Evolutionary conservation across 2,329 filamentous ascomycete genomes (phyloP).

Genomic region (Hymenotorrendiella dingleyae): DNA sequence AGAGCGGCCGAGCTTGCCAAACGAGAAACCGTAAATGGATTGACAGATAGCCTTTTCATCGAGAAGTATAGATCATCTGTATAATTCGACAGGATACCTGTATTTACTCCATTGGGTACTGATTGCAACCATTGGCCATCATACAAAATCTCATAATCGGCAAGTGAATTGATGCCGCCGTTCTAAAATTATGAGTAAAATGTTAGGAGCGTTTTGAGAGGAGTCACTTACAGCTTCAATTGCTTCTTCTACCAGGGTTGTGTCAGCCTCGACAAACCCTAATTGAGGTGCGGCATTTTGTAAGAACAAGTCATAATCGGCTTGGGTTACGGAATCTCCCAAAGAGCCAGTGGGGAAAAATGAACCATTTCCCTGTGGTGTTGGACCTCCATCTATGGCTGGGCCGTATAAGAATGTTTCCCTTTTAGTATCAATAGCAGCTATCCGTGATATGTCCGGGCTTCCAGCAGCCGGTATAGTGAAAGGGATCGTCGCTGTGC

Average conservation of each 20-base stretch:
- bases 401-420: constrained; percentile 6
- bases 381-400: background rate
- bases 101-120: constrained; percentile 32
- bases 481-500: no score
- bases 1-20: constrained; percentile 30
- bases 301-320: background rate
- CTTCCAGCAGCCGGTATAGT: no score
- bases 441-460: background rate
- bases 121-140: constrained; percentile 35
- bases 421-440: background rate
- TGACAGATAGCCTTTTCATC: constrained; percentile 41
- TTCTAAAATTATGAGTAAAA: no score
- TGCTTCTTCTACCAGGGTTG: background rate
- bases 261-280: background rate
- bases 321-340: constrained; percentile 3
- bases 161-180: constrained; percentile 28
- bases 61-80: constrained; percentile 42
- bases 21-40: constrained; percentile 35
- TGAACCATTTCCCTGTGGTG: constrained; percentile 2
- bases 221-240: constrained; percentile 1
- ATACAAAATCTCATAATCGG: constrained; percentile 39
- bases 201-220: background rate
- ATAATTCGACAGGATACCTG: constrained; percentile 38
- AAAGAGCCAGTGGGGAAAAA: constrained; percentile 8
- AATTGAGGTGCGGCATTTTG: background rate